Percentiles rank a stretch among this genome's conserved stretches.
phyloP scores from a whole-genome alignment of 352 stramenopile genomes.

The Phytophthora rubi region DNA sequence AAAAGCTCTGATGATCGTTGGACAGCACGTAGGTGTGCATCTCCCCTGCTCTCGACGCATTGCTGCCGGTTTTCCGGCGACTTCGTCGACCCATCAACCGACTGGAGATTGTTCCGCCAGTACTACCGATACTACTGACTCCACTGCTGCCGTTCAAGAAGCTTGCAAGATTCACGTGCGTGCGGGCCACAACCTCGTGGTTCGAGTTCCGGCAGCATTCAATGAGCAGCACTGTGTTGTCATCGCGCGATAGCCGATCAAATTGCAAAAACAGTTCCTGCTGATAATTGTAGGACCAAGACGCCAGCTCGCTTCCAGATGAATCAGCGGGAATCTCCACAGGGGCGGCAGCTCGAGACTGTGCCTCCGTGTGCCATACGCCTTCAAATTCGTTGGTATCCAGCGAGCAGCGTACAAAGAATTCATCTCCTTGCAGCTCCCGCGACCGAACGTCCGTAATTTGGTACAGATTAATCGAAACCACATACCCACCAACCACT shows the following conservation, averaged over 20 bases:
- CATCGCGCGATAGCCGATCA: slow-evolving; percentile 80
- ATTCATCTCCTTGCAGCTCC: slow-evolving; percentile 68
- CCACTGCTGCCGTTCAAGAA: slow-evolving; percentile 65
- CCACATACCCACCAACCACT: slow-evolving; percentile 81
- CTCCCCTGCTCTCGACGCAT: slow-evolving; percentile 28
- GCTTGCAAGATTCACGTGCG: slow-evolving; percentile 83
- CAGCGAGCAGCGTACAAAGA: slow-evolving; percentile 85
- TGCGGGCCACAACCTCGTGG: slow-evolving; percentile 81
- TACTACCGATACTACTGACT: slow-evolving; percentile 13
- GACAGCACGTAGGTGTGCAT: slow-evolving; percentile 80
- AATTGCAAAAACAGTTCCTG: slow-evolving; percentile 87
- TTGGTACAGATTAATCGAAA: slow-evolving; percentile 72
- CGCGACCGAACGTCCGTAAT: slow-evolving; percentile 69
- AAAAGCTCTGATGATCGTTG: slow-evolving; percentile 87
- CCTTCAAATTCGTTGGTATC: slow-evolving; percentile 87
- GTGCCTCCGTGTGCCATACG: slow-evolving; percentile 84
- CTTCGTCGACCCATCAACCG: slow-evolving; percentile 35
- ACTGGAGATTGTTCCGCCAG: slow-evolving; percentile 30
- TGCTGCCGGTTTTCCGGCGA: slow-evolving; percentile 31
- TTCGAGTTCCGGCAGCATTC: slow-evolving; percentile 81
- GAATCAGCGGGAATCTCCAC: slow-evolving; percentile 38
- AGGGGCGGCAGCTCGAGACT: slow-evolving; percentile 59
- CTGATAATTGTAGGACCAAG: slow-evolving; percentile 77
- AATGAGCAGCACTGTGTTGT: slow-evolving; percentile 86
- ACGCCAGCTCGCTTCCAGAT: slow-evolving; percentile 23